A percentile compares a stretch with the other conserved stretches of the same genome.
Evolutionary conservation across 306 rosid genomes (phyloP).

Genomic region (Cucumis sativus): Cucumber_9930_V3 NC_026655.2:1068001-1068500

Average conservation of each 20-base stretch:
- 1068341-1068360: constrained; percentile 57
- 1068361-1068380: constrained; percentile 47
- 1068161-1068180: constrained; percentile 70
- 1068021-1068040: constrained; percentile 72
- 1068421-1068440: constrained; percentile 74
- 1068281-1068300: constrained; percentile 41
- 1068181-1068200: constrained; percentile 62
- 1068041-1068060: constrained; percentile 60
- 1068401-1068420: constrained; percentile 66
- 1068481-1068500: constrained; percentile 60
- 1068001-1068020: constrained; percentile 72
- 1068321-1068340: constrained; percentile 42
- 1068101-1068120: constrained; percentile 41
- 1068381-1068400: constrained; percentile 60
- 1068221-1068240: constrained; percentile 45
- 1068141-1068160: constrained; percentile 80
- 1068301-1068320: constrained; percentile 34
- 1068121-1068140: constrained; percentile 57
- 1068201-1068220: constrained; percentile 33
- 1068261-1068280: constrained; percentile 44
- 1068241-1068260: constrained; percentile 76
- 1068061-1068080: constrained; percentile 42
- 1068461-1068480: constrained; percentile 54
- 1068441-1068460: constrained; percentile 82
- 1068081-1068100: constrained; percentile 39